Base-by-base conservation (phyloP, 2,329 filamentous ascomycete species). In the Bipolaris zeicola region DNA sequence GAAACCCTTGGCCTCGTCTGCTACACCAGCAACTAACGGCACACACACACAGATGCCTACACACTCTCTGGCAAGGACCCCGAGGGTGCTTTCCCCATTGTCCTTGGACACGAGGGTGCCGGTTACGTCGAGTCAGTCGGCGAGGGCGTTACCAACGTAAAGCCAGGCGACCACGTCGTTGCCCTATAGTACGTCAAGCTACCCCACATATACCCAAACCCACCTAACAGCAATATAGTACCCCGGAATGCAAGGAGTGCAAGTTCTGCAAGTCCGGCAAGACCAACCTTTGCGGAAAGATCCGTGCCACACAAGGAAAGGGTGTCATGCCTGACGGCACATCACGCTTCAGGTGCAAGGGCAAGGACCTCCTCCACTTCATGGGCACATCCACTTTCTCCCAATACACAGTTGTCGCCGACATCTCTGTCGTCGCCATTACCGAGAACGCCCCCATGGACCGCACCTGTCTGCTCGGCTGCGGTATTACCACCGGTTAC, bases 231-330 rank as follows among this genome's bases (percentile, higher is more conserved):
- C 36, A 6, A 24, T 34, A 34, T 72, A 96, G 92, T 84, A 98
- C 93, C 44, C 95, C 95, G 65, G 94, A 98, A 82, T 98, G 95
- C 83, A 84, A 87, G 68, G 94, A 98, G 79, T 99, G 95, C 88
- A 98, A 98, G 83, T 98, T 98, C 86, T 99, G 95, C 89, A 95
- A 92, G 80, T 98, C 94, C 39, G 95, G 94, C 81, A 99, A 99
- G 88, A 98, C 94, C 72, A 96, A 98, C 81, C 89, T 98, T 57
- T 98, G 94, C 82, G 95, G 95, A 78, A 98, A 98, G 87, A 99
- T 99, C 79, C 89, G 95, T 71, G 91, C 92, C 43, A 98, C 95
- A 42, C 95, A 99, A 82, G 95, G 95, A 71, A 90, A 88, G 79
- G 95, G 95, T 74, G 87, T 97, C 68, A 96, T 99, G 93, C 95